Conservation (phyloP, 169 alveolate genomes). For the Cryptosporidium viatorum region DNA sequence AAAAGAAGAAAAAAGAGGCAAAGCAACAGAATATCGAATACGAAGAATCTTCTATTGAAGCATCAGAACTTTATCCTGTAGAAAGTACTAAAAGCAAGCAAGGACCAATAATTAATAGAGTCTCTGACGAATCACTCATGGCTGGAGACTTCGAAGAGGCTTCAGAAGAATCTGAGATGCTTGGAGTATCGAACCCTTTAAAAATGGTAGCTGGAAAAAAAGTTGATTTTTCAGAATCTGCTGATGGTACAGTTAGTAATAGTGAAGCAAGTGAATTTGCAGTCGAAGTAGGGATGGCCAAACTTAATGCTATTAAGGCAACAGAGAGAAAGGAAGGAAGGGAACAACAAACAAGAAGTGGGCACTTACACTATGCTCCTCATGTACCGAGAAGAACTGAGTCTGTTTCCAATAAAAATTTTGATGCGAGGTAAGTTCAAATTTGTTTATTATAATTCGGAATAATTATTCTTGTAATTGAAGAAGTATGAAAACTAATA, state of each 20-base stretch:
- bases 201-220: neutral
- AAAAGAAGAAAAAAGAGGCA: neutral
- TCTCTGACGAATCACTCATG: constrained; percentile 16
- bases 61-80: constrained; percentile 22
- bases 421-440: constrained; percentile 9
- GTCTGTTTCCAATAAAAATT: neutral
- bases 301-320: constrained; percentile 25
- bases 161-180: constrained; percentile 7
- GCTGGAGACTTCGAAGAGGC: constrained; percentile 56
- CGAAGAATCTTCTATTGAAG: constrained; percentile 11
- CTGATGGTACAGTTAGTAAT: neutral
- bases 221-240: neutral
- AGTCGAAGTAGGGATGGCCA: constrained; percentile 2
- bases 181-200: neutral
- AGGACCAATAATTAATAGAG: neutral
- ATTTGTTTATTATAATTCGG: neutral
- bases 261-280: constrained; percentile 19
- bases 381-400: neutral
- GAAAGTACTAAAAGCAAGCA: neutral
- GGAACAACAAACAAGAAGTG: neutral
- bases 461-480: neutral
- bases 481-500: neutral
- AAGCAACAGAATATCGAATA: neutral
- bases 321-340: constrained; percentile 10
- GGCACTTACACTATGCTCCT: neutral